Conservation (phyloP, 1,284 basidiomycete species). For the Austropuccinia psidii region DNA sequence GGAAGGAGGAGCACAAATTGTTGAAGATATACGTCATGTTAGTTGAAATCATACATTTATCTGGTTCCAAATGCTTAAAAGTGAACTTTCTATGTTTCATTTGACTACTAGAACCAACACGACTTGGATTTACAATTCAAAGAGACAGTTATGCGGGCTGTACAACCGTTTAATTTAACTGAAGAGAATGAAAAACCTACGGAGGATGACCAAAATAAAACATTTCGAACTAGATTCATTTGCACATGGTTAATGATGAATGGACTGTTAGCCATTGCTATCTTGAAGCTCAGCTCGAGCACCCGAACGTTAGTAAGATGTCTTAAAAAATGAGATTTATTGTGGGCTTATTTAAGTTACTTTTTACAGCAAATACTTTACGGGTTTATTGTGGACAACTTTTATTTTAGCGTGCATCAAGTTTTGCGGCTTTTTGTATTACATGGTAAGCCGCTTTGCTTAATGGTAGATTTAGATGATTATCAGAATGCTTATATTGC, state of each 20-base stretch:
- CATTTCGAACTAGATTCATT: constrained; percentile 65
- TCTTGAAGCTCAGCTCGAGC: constrained; percentile 10
- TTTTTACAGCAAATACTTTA: constrained; percentile 31
- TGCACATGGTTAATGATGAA: constrained; percentile 63
- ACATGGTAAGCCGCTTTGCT: constrained; percentile 19
- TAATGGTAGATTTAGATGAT: too few species aligned
- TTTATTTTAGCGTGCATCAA: constrained; percentile 26
- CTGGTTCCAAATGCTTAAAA: neutral
- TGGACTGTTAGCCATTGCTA: constrained; percentile 35
- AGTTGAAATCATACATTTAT: neutral
- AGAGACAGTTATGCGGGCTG: constrained; percentile 81
- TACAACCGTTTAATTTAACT: constrained; percentile 67
- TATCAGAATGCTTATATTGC: neutral
- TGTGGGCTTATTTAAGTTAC: neutral
- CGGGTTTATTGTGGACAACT: constrained; percentile 30
- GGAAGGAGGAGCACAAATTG: constrained; percentile 66
- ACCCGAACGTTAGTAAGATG: constrained; percentile 31
- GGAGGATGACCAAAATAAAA: constrained; percentile 68
- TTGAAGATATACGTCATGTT: constrained; percentile 46
- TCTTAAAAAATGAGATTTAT: neutral
- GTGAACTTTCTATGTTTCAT: neutral
- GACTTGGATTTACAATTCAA: constrained; percentile 88
- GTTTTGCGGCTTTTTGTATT: constrained; percentile 36
- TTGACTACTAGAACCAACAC: constrained; percentile 53
- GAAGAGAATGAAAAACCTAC: constrained; percentile 56